Base-by-base conservation (phyloP, 2,329 filamentous ascomycete species). In the Alternaria ventricosa region DNA sequence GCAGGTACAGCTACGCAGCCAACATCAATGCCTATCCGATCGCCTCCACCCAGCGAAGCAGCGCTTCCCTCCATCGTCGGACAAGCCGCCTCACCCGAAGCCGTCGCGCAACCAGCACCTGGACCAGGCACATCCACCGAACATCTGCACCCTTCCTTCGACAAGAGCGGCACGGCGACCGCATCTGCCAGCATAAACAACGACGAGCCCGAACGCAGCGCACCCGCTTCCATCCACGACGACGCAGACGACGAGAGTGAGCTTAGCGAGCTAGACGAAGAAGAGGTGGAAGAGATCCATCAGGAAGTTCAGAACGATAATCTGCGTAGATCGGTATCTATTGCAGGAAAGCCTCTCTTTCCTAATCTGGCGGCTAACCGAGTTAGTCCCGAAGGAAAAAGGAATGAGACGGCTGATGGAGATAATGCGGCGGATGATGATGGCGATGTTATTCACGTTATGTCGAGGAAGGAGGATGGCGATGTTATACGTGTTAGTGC, bases 231-330 rank as follows among this genome's bases (percentile, higher is more conserved):
- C 53, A 73, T 85, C 0, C 82, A 86, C 46, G 85, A 86, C 61
- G 82, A 80, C 67, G 85, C 84, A 0, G 85, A 87, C 67, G 85
- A 86, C 61, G 85, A 87, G 66, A 86, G 84, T 65, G 85, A 87
- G 74, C 75, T 87, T 3, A 86, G 84, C 60, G 85, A 87, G 70
- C 76, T 86, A 12, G 83, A 84, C 56, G 83, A 84, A 41, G 75
- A 71, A 2, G 78, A 80, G 43, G 78, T 79, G 1, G 73, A 78
- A 45, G 77, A 79, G 51, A 76, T 78, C 22, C 68, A 69, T 12
- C 71, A 79, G 36, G 63, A 73, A 51, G 68, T 70, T 3, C 65
- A 68, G 25, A 64, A 64, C 15, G 58, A 64, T 22, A 61, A 53
- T 36, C 45, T 60, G 6, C 57, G 67, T 6, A 58, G 70, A 8